phyloP scores from a whole-genome alignment of 306 rosid species.

The Acacia crassicarpa region DNA sequence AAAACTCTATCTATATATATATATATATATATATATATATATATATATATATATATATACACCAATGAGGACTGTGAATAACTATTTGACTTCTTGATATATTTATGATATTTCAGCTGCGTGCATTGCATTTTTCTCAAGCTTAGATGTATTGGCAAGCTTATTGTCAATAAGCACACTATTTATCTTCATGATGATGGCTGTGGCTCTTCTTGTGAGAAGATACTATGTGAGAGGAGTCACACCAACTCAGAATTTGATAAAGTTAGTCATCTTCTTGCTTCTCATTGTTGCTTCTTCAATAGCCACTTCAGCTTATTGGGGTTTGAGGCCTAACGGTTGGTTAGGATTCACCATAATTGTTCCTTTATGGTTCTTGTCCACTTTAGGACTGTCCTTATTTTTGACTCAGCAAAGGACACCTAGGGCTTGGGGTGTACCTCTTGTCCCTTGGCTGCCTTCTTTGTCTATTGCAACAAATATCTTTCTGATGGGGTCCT shows the following conservation, averaged over 20 bases:
- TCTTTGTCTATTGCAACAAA: constrained; percentile 72
- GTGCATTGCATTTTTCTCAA: constrained; percentile 62
- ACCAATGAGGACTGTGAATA: background rate
- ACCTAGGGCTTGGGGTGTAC: constrained; percentile 81
- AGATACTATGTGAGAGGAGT: constrained; percentile 65
- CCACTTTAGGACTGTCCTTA: constrained; percentile 55
- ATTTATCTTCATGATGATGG: constrained; percentile 74
- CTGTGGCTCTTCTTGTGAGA: constrained; percentile 72
- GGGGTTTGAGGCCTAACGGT: constrained; percentile 62
- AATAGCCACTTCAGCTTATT: constrained; percentile 62
- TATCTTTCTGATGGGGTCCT: constrained; percentile 75
- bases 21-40: too few relatives aligned
- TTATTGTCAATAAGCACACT: constrained; percentile 75
- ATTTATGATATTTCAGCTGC: constrained; percentile 31
- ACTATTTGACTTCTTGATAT: background rate
- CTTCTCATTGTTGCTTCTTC: constrained; percentile 64
- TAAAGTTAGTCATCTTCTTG: constrained; percentile 57
- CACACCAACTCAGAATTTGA: constrained; percentile 44
- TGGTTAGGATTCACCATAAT: constrained; percentile 59
- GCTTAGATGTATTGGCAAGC: constrained; percentile 60
- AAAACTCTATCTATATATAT: background rate
- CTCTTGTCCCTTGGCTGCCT: constrained; percentile 86
- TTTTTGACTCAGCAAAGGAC: constrained; percentile 59
- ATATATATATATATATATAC: too few relatives aligned
- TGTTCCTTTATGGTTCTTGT: constrained; percentile 69